Conservation (phyloP, 768 basidiomycete species). For the Cystobasidium tubakii region DNA sequence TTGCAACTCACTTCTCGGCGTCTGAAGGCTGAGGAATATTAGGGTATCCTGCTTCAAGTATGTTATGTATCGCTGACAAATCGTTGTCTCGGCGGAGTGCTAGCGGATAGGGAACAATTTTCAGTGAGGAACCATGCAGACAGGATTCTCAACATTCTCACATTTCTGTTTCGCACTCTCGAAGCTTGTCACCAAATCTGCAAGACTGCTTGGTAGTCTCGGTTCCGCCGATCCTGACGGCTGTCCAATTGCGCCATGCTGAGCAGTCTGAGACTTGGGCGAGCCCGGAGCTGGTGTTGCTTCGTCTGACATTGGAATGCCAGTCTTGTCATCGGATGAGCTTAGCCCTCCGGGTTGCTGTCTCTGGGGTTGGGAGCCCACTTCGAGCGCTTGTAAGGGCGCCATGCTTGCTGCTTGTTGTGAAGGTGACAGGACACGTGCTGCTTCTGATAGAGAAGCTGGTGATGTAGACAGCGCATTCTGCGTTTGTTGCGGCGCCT, state of each 20-base stretch:
- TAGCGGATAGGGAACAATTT: constrained; percentile 18
- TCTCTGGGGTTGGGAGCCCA: constrained; percentile 31
- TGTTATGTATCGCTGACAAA: constrained; percentile 80
- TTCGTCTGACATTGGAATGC: constrained; percentile 47
- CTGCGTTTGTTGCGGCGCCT: background rate
- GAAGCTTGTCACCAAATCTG: constrained; percentile 87
- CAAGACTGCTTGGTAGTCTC: constrained; percentile 66
- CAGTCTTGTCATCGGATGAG: background rate
- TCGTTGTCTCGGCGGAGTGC: constrained; percentile 55
- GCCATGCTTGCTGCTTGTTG: constrained; percentile 26
- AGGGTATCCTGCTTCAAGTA: constrained; percentile 83
- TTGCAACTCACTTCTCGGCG: constrained; percentile 70
- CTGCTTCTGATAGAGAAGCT: background rate
- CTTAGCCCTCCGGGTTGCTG: constrained; percentile 39
- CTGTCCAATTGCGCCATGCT: background rate
- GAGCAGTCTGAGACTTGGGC: background rate
- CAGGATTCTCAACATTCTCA: constrained; percentile 46
- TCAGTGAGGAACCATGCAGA: background rate
- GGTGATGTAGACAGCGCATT: background rate
- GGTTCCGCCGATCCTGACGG: constrained; percentile 47
- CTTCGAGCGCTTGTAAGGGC: constrained; percentile 29
- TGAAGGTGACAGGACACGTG: background rate
- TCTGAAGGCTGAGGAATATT: constrained; percentile 87
- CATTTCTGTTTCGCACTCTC: constrained; percentile 96
- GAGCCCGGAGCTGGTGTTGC: constrained; percentile 41